phyloP scores from a whole-genome alignment of 257 asterid species.

The Echites panduratus region DNA sequence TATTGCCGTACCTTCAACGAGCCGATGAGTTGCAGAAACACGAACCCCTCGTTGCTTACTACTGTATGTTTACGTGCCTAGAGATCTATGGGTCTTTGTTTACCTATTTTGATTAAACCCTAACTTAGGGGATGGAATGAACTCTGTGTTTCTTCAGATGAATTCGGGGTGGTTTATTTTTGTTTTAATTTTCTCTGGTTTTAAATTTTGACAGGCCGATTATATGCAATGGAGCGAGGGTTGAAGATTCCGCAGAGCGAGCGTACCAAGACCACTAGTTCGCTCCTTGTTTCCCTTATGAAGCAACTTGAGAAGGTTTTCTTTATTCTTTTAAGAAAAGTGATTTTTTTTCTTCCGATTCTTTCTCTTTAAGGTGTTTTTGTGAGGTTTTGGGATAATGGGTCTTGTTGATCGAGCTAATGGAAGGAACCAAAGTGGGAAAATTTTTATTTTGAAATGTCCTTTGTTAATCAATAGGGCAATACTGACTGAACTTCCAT shows the following conservation, averaged over 20 bases:
- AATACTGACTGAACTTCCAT: neutral
- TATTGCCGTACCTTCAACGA: slow-evolving; percentile 42
- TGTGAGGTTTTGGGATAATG: neutral
- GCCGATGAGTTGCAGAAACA: slow-evolving; percentile 51
- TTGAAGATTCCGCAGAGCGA: slow-evolving; percentile 69
- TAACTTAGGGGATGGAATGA: neutral
- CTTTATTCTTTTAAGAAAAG: neutral
- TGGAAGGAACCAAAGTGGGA: neutral
- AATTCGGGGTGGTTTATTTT: slow-evolving; percentile 1
- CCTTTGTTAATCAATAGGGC: neutral
- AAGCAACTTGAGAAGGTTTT: slow-evolving; percentile 89
- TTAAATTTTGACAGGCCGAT: slow-evolving; percentile 52
- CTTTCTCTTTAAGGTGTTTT: neutral
- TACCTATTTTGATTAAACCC: neutral
- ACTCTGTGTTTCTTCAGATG: neutral
- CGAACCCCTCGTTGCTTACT: slow-evolving; percentile 45
- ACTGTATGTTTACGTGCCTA: slow-evolving; percentile 21
- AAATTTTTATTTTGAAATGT: neutral
- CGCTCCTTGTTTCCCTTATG: slow-evolving; percentile 78
- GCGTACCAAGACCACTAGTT: slow-evolving; percentile 76
- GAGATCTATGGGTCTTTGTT: neutral
- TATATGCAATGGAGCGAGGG: slow-evolving; percentile 98
- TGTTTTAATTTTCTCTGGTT: neutral
- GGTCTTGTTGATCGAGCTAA: neutral
- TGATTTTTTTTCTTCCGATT: neutral